Evolutionary conservation across 139 green algal genomes (phyloP).

Genomic region (Ostreobium quekettii): DNA sequence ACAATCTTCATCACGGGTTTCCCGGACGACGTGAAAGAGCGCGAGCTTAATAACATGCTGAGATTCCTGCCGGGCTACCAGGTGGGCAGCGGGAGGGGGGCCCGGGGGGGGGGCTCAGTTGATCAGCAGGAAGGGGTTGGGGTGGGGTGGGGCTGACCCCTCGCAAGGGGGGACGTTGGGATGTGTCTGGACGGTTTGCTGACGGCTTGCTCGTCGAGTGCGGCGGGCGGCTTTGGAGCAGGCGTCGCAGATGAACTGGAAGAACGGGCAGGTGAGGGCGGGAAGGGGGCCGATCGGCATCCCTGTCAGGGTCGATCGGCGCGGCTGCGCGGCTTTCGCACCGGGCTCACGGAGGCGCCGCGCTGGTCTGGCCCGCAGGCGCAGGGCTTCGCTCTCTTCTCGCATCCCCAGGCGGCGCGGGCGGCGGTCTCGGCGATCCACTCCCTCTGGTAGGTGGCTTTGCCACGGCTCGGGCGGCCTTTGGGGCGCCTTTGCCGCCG

Average conservation of each 20-base stretch:
- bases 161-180: no score
- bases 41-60: conserved; percentile 91
- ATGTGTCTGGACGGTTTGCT: no score
- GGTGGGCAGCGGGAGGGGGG: no score
- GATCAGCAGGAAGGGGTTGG: conserved; percentile 28
- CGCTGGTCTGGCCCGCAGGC: conserved; percentile 34
- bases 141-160: no score
- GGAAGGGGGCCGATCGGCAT: neutral
- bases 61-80: conserved; percentile 86
- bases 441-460: conserved; percentile 41
- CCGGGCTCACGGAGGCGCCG: no score
- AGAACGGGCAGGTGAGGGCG: conserved; percentile 34
- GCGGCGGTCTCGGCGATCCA: conserved; percentile 45
- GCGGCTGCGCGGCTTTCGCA: neutral
- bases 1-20: conserved; percentile 88
- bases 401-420: conserved; percentile 34
- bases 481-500: no score
- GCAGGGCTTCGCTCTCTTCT: conserved; percentile 82
- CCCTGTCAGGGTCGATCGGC: neutral
- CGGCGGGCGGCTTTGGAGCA: conserved; percentile 21
- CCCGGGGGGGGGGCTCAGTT: no score
- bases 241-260: conserved; percentile 71
- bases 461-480: no score
- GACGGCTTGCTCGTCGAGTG: no score
- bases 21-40: conserved; percentile 76